Percentiles rank a stretch among this genome's conserved stretches.
Evolutionary conservation across 2,329 filamentous ascomycete genomes (phyloP).

Genomic region (Rhexocercosporidium sp.): DNA sequence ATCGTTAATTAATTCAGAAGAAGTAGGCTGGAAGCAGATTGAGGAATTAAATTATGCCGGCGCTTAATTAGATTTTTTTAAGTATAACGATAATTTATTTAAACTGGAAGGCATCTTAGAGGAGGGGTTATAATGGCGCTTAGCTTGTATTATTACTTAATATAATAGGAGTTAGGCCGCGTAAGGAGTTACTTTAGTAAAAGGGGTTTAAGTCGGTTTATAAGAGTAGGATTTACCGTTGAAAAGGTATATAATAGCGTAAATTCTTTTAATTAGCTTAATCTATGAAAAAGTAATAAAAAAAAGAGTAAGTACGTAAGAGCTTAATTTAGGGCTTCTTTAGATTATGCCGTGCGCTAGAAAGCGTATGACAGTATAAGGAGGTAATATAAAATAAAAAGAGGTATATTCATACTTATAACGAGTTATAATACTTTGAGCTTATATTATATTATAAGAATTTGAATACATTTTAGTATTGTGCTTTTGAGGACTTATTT

Average conservation of each 20-base stretch:
- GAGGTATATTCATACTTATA: slow-evolving; percentile 20
- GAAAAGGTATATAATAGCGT: slow-evolving; percentile 13
- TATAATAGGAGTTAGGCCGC: slow-evolving; percentile 20
- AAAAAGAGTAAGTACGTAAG: slow-evolving; percentile 22
- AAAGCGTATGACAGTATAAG: slow-evolving; percentile 17
- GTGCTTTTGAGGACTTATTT: slow-evolving; percentile 25
- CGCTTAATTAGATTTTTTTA: too few species aligned
- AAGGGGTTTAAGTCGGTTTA: slow-evolving; percentile 19
- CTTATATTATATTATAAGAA: slow-evolving; percentile 22
- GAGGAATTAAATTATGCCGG: too few species aligned
- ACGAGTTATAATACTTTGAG: slow-evolving; percentile 26
- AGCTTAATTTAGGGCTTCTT: slow-evolving; percentile 23
- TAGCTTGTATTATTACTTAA: slow-evolving; percentile 23
- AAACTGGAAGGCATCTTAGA: slow-evolving; percentile 21
- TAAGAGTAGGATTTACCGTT: slow-evolving; percentile 20
- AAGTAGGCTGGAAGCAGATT: too few species aligned
- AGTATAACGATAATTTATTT: too few species aligned
- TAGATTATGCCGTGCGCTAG: slow-evolving; percentile 20
- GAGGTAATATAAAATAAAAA: slow-evolving; percentile 20
- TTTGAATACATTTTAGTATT: slow-evolving; percentile 22
- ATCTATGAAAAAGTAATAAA: slow-evolving; percentile 12
- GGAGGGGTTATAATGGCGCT: slow-evolving; percentile 19
- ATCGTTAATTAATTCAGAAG: too few species aligned
- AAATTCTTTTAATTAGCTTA: slow-evolving; percentile 19
- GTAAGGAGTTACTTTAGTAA: slow-evolving; percentile 20